Percentiles rank a stretch among this genome's conserved stretches.
Evolutionary conservation across 495 filamentous ascomycete genomes (phyloP).

Genomic region (Aspergillus nidulans): DNA sequence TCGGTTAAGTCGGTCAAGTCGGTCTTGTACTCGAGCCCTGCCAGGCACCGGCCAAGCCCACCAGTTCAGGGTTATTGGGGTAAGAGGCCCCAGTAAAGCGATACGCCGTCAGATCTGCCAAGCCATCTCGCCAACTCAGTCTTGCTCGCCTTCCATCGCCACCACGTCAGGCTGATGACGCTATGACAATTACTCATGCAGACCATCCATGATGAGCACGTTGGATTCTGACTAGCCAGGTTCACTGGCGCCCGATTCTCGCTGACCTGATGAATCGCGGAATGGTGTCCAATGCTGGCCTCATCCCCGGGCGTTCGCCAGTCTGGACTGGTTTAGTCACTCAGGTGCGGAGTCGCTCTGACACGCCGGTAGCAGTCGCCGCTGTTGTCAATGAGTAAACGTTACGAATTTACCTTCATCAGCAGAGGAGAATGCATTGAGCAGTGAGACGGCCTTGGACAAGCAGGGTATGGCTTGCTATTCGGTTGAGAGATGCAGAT

Average conservation of each 20-base stretch:
- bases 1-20: too few species aligned
- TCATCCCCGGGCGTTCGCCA: not conserved
- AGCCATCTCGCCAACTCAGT: not conserved
- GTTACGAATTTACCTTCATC: too few species aligned
- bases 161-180: not conserved
- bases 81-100: not conserved
- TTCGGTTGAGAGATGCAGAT: constrained; percentile 4
- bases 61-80: not conserved
- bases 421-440: too few species aligned
- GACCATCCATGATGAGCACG: not conserved
- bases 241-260: not conserved
- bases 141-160: not conserved
- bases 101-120: not conserved
- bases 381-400: constrained; percentile 1
- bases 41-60: not conserved
- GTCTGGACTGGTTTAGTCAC: not conserved
- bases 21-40: not conserved
- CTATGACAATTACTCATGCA: not conserved
- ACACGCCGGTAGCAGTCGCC: constrained; percentile 6
- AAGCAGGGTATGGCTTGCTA: constrained; percentile 3
- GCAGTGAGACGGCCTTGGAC: too few species aligned
- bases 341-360: not conserved
- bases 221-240: not conserved
- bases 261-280: not conserved
- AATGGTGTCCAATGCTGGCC: not conserved